These are phyloP conservation scores for Dissoconium aciculare DNA, from an alignment of 2,329 filamentous ascomycete species.

Conservation along the genomic window DNA sequence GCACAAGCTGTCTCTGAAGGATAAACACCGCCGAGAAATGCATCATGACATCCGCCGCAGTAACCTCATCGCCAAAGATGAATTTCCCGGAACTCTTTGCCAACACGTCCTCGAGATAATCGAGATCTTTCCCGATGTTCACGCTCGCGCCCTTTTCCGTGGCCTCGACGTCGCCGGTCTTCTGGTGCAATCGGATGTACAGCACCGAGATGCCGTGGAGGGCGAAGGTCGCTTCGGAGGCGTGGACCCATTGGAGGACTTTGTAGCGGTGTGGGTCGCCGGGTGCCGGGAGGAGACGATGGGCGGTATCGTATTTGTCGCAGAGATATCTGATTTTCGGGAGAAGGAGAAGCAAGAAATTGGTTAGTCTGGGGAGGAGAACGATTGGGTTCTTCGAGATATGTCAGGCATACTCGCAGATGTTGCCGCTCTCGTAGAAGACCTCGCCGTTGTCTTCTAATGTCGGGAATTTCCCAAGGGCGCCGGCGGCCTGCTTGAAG, in stretches of 20 bases:
- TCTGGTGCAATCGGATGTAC: slow-evolving; percentile 32
- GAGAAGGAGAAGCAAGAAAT: not conserved
- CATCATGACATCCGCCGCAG: slow-evolving; percentile 34
- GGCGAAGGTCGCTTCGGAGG: slow-evolving; percentile 34
- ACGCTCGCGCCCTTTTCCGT: slow-evolving; percentile 26
- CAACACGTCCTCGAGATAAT: slow-evolving; percentile 32
- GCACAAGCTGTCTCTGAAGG: slow-evolving; percentile 25
- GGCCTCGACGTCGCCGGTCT: slow-evolving; percentile 22
- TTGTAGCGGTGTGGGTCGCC: slow-evolving; percentile 23
- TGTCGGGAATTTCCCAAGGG: slow-evolving; percentile 33
- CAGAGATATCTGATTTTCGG: slow-evolving; percentile 29
- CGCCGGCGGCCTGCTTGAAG: slow-evolving; percentile 30
- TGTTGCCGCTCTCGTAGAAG: slow-evolving; percentile 33
- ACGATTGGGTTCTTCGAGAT: too few relatives aligned
- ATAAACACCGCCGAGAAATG: slow-evolving; percentile 29
- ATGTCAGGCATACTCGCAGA: slow-evolving; percentile 30
- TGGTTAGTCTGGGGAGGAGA: too few relatives aligned
- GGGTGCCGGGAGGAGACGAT: slow-evolving; percentile 25
- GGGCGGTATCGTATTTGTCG: slow-evolving; percentile 30
- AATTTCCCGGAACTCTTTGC: slow-evolving; percentile 26
- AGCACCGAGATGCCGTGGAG: slow-evolving; percentile 32
- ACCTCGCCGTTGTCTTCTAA: slow-evolving; percentile 29
- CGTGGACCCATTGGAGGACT: slow-evolving; percentile 32
- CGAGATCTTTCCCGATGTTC: slow-evolving; percentile 33
- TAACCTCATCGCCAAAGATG: slow-evolving; percentile 29